These are phyloP conservation scores for Spinacia oleracea DNA, from an alignment of 179 eudicot species.

Conservation along the genomic window DNA sequence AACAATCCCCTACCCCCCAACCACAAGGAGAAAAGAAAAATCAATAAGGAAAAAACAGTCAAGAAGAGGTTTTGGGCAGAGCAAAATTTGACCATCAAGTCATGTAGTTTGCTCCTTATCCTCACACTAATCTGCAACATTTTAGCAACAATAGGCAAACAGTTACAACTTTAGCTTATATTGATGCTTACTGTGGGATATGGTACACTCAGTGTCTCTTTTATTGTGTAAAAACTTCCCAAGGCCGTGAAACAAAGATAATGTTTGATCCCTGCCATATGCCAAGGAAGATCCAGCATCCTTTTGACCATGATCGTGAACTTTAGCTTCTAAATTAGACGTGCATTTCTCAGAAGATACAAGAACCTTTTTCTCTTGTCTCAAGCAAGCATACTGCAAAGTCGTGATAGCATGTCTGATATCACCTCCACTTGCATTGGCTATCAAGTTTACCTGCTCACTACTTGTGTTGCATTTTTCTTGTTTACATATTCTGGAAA, in stretches of 20 bases:
- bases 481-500: constrained; percentile 65
- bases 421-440: constrained; percentile 93
- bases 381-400: constrained; percentile 77
- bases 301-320: constrained; percentile 28
- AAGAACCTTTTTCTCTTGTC: constrained; percentile 39
- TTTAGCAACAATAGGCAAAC: constrained; percentile 1
- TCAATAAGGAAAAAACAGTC: neutral
- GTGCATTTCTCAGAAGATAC: constrained; percentile 31
- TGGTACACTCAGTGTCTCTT: constrained; percentile 59
- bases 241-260: constrained; percentile 89
- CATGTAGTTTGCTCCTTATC: neutral
- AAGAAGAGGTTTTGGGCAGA: neutral
- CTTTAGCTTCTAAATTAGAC: constrained; percentile 29
- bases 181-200: constrained; percentile 47
- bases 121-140: neutral
- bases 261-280: constrained; percentile 88
- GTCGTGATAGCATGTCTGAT: constrained; percentile 89
- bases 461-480: constrained; percentile 52
- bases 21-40: neutral
- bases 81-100: neutral
- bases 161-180: neutral
- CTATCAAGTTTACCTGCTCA: constrained; percentile 73
- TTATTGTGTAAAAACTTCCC: constrained; percentile 98
- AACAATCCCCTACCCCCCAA: neutral
- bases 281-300: constrained; percentile 39